phyloP scores from a whole-genome alignment of 2,329 filamentous ascomycete genomes.

The Cytospora paraplurivora region DNA sequence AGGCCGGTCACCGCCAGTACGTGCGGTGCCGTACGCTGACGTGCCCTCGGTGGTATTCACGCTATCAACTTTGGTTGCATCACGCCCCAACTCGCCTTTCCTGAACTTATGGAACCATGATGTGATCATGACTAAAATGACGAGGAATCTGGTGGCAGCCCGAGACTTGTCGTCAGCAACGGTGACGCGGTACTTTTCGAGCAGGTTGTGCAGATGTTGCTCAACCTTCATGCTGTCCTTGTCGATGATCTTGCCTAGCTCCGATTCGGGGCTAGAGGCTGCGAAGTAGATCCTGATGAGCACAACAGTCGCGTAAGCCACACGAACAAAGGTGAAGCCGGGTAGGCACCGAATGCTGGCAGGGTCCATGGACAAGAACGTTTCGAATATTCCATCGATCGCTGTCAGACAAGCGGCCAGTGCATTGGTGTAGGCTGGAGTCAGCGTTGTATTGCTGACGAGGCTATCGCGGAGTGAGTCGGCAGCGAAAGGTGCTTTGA shows the following conservation, averaged over 20 bases:
- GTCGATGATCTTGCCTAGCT: slow-evolving; percentile 70
- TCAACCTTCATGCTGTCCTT: slow-evolving; percentile 66
- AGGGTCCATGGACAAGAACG: slow-evolving; percentile 64
- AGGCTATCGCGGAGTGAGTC: slow-evolving; percentile 48
- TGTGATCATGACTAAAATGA: slow-evolving; percentile 70
- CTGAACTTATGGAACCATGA: slow-evolving; percentile 63
- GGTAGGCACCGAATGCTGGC: slow-evolving; percentile 64
- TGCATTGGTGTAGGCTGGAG: slow-evolving; percentile 65
- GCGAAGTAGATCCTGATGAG: slow-evolving; percentile 75
- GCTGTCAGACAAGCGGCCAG: slow-evolving; percentile 67
- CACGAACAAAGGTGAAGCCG: slow-evolving; percentile 70
- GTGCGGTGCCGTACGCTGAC: slow-evolving; percentile 17
- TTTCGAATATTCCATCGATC: slow-evolving; percentile 67
- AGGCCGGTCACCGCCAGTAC: slow-evolving; percentile 14
- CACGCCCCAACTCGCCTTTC: slow-evolving; percentile 26
- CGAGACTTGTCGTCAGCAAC: slow-evolving; percentile 66
- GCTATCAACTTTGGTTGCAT: slow-evolving; percentile 5
- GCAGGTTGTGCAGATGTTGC: slow-evolving; percentile 69
- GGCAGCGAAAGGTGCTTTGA: slow-evolving; percentile 50
- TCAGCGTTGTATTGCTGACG: slow-evolving; percentile 43
- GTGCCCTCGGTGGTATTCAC: slow-evolving; percentile 20
- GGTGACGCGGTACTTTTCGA: slow-evolving; percentile 66
- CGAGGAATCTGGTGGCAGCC: slow-evolving; percentile 69
- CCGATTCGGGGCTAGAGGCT: slow-evolving; percentile 62
- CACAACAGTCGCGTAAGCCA: slow-evolving; percentile 71